A percentile compares a stretch with the other conserved stretches of the same genome.
These are phyloP conservation scores for Populus hybrid DNA, from an alignment of 441 rosid genomes.

Conservation along the genomic window DNA sequence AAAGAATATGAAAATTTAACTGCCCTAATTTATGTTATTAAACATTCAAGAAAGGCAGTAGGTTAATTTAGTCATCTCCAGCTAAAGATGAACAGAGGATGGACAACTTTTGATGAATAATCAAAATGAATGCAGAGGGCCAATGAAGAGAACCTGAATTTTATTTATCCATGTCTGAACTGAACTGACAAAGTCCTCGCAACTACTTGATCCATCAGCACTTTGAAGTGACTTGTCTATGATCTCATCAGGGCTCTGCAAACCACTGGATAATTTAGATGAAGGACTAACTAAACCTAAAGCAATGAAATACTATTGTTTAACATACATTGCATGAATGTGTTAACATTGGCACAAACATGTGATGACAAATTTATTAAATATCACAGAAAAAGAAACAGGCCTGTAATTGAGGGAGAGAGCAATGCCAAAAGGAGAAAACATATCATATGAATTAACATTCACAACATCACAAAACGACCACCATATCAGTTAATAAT, in stretches of 20 bases:
- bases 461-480: background rate
- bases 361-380: background rate
- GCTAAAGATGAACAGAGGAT: background rate
- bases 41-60: background rate
- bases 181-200: constrained; percentile 77
- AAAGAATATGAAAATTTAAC: background rate
- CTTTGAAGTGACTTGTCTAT: constrained; percentile 55
- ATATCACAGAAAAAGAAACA: background rate
- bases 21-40: background rate
- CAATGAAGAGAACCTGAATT: constrained; percentile 51
- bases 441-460: background rate
- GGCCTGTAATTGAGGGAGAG: background rate
- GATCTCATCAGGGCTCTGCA: constrained; percentile 84
- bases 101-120: background rate
- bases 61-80: background rate
- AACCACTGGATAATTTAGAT: constrained; percentile 22
- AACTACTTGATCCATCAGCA: constrained; percentile 53
- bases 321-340: background rate
- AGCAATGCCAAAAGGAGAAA: background rate
- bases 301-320: constrained; percentile 3
- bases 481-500: background rate
- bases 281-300: constrained; percentile 3
- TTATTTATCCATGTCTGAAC: constrained; percentile 76
- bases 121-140: constrained; percentile 3
- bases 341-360: background rate